phyloP scores from a whole-genome alignment of 2,329 filamentous ascomycete genomes.

The Penicillium psychrosexuale region DNA sequence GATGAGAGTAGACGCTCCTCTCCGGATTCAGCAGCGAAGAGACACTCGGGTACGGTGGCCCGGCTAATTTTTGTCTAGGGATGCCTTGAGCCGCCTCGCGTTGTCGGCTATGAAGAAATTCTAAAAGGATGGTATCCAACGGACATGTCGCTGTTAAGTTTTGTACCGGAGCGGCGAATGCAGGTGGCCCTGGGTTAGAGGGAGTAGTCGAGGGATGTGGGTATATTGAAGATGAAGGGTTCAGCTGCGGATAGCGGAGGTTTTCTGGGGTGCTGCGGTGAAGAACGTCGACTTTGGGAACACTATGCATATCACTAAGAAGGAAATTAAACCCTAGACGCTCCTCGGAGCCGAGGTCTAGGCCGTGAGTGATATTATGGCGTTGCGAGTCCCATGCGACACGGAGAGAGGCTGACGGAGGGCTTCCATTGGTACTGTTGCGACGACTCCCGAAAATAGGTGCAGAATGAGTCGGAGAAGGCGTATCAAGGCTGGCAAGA shows the following conservation, averaged over 20 bases:
- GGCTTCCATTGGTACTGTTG: conserved; percentile 21
- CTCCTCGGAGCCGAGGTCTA: conserved; percentile 60
- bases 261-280: conserved; percentile 28
- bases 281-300: conserved; percentile 52
- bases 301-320: conserved; percentile 59
- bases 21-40: conserved; percentile 73
- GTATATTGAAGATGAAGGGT: conserved; percentile 22
- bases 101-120: conserved; percentile 69
- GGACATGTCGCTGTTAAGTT: conserved; percentile 70
- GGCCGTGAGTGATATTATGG: conserved; percentile 49
- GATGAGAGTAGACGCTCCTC: conserved; percentile 62
- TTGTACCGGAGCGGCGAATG: conserved; percentile 48
- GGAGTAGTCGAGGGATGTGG: conserved; percentile 24
- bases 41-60: conserved; percentile 76
- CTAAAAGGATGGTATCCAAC: conserved; percentile 73
- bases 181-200: conserved; percentile 28
- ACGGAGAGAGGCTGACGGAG: conserved; percentile 33
- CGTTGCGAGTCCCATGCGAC: conserved; percentile 44
- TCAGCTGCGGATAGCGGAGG: conserved; percentile 22
- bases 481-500: conserved; percentile 28
- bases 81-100: conserved; percentile 65
- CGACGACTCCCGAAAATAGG: conserved; percentile 25
- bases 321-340: conserved; percentile 71
- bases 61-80: conserved; percentile 63
- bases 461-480: conserved; percentile 30